Percentiles rank a stretch among this genome's conserved stretches.
Conservation (phyloP, 1,139 yeast genomes). For the Magnusiomyces suaveolens region DNA sequence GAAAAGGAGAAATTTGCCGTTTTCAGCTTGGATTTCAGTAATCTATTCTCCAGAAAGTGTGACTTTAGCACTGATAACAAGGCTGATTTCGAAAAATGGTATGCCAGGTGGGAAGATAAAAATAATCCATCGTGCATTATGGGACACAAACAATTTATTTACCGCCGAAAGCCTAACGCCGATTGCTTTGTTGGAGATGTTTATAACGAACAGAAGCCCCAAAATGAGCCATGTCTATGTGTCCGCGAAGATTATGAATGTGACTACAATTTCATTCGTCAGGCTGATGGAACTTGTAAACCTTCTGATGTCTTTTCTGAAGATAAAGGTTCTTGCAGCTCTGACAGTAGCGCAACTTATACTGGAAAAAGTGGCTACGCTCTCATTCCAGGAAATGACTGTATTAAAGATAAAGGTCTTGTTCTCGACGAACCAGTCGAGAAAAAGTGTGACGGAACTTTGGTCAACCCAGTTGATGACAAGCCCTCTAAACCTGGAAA, state of each 20-base stretch:
- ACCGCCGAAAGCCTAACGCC: conserved; percentile 59
- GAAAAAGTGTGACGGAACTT: conserved; percentile 17
- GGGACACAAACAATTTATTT: conserved; percentile 63
- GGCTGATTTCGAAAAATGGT: conserved; percentile 61
- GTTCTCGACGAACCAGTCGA: conserved; percentile 19
- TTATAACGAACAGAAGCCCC: conserved; percentile 48
- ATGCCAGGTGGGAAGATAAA: conserved; percentile 43
- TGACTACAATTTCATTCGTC: conserved; percentile 43
- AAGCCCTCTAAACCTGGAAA: conserved; percentile 24
- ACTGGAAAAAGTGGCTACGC: conserved; percentile 29
- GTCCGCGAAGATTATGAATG: conserved; percentile 64
- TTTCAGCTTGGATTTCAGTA: conserved; percentile 52
- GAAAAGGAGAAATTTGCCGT: conserved; percentile 22
- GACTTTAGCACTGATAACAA: conserved; percentile 39
- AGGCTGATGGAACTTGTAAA: conserved; percentile 44
- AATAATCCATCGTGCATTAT: conserved; percentile 53
- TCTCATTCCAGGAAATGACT: conserved; percentile 44
- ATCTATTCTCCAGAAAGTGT: conserved; percentile 38
- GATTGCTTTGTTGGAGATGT: conserved; percentile 57
- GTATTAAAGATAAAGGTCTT: conserved; percentile 26
- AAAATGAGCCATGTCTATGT: conserved; percentile 59
- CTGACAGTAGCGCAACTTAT: conserved; percentile 30
- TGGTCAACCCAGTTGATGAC: conserved; percentile 10
- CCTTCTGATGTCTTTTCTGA: conserved; percentile 35
- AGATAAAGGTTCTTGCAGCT: conserved; percentile 17